Conservation (phyloP, 139 green algal species). For the Chlorella ohadii region DNA sequence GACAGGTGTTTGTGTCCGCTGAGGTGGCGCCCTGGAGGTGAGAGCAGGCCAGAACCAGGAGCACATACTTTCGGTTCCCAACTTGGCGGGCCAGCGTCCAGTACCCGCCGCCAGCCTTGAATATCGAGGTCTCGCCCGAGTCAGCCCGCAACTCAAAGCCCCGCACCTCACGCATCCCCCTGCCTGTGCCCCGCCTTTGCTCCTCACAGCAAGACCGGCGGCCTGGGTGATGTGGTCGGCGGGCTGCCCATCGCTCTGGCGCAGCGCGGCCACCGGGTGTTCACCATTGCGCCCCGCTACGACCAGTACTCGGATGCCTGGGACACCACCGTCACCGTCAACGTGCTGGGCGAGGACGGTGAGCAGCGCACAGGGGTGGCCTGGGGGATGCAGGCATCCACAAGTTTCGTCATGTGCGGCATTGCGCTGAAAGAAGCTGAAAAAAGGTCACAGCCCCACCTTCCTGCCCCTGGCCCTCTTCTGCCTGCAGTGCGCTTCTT, state of each 20-base stretch:
- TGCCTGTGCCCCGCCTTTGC: background rate
- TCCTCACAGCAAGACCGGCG: constrained; percentile 82
- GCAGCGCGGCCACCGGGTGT: constrained; percentile 94
- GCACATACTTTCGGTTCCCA: background rate
- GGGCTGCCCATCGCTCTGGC: constrained; percentile 43
- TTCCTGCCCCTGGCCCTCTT: background rate
- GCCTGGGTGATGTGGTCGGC: constrained; percentile 81
- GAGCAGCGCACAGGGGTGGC: background rate
- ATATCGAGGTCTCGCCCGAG: background rate
- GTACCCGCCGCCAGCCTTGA: background rate
- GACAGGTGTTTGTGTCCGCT: constrained; percentile 27
- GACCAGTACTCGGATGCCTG: constrained; percentile 94
- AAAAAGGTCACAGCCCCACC: too few relatives aligned
- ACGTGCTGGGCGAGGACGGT: constrained; percentile 82
- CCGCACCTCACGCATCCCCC: background rate
- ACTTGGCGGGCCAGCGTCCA: background rate
- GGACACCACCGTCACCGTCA: constrained; percentile 88
- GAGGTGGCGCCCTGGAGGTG: constrained; percentile 33
- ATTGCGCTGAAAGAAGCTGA: too few relatives aligned
- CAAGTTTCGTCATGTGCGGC: too few relatives aligned
- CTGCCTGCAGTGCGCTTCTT: constrained; percentile 89
- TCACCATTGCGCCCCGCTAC: constrained; percentile 92
- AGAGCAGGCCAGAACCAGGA: background rate
- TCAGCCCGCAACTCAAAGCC: background rate
- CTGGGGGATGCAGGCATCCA: too few relatives aligned